A percentile compares a stretch with the other conserved stretches of the same genome.
Evolutionary conservation across 192 early-diverging fungal genomes (phyloP).

Genomic region (Kappamyces sp.): DNA sequence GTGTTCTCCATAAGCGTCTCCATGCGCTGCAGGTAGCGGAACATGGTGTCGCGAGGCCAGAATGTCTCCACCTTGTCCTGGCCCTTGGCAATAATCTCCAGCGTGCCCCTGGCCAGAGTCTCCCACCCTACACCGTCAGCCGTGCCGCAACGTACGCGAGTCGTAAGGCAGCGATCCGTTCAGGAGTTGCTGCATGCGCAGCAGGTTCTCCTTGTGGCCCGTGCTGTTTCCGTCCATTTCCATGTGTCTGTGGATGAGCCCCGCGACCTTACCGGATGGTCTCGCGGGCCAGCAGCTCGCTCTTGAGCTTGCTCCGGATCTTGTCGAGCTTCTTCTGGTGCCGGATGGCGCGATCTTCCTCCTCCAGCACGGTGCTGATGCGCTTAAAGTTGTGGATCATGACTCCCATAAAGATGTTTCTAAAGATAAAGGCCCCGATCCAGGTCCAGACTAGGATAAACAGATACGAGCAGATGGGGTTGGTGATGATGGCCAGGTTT

Average conservation of each 20-base stretch:
- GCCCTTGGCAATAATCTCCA: slow-evolving; percentile 19
- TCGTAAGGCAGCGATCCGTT: slow-evolving; percentile 20
- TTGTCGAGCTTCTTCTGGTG: slow-evolving; percentile 31
- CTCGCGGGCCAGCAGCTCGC: slow-evolving; percentile 33
- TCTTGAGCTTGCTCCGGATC: slow-evolving; percentile 35
- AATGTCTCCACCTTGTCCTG: slow-evolving; percentile 29
- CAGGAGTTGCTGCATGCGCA: slow-evolving; percentile 28
- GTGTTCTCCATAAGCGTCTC: slow-evolving; percentile 43
- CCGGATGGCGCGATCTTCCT: slow-evolving; percentile 21
- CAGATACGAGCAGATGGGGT: slow-evolving; percentile 26
- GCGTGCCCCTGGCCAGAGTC: slow-evolving; percentile 32
- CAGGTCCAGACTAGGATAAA: slow-evolving; percentile 41
- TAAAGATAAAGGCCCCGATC: slow-evolving; percentile 44
- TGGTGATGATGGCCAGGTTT: slow-evolving; percentile 17
- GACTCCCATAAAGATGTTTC: slow-evolving; percentile 46
- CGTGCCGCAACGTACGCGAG: slow-evolving; percentile 25
- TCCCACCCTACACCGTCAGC: slow-evolving; percentile 33
- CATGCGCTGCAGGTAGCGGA: slow-evolving; percentile 45
- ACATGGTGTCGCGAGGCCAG: slow-evolving; percentile 43
- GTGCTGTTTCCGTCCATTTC: too few relatives aligned
- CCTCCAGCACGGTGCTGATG: slow-evolving; percentile 23
- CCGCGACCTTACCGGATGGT: slow-evolving; percentile 18
- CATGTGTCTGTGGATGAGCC: too few relatives aligned
- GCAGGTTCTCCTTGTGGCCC: slow-evolving; percentile 20
- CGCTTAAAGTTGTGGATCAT: slow-evolving; percentile 46